Percentiles rank a stretch among this genome's conserved stretches.
phyloP scores from a whole-genome alignment of 139 green algal genomes.

The Pleodorina starrii region DNA sequence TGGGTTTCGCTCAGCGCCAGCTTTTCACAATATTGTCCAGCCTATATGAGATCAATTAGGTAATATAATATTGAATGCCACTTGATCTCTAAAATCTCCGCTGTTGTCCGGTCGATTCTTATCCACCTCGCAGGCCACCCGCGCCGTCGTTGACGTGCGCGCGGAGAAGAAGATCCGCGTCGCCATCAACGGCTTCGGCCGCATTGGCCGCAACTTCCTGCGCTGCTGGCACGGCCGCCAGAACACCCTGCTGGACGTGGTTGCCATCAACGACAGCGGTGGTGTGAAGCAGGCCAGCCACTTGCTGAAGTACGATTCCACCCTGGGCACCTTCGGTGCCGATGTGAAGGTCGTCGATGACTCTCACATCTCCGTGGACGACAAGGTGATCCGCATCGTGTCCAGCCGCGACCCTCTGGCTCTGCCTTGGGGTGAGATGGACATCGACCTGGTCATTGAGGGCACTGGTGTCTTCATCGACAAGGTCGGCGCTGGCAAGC shows the following conservation, averaged over 20 bases:
- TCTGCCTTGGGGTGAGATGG: conserved; percentile 94
- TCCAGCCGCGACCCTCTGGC: conserved; percentile 95
- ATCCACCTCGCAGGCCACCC: conserved; percentile 38
- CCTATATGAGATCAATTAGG: no score
- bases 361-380: conserved; percentile 91
- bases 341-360: conserved; percentile 97
- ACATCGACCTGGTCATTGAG: conserved; percentile 98
- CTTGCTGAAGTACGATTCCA: conserved; percentile 99
- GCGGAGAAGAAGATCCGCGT: conserved; percentile 95
- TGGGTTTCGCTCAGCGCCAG: no score
- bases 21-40: no score
- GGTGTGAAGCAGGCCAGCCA: conserved; percentile 97
- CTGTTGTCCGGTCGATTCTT: no score
- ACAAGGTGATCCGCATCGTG: conserved; percentile 96
- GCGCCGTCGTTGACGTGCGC: conserved; percentile 55
- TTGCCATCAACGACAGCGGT: conserved; percentile 97
- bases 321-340: conserved; percentile 95
- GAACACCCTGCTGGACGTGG: conserved; percentile 89
- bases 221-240: conserved; percentile 89
- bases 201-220: conserved; percentile 97
- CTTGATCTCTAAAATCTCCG: no score
- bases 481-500: conserved; percentile 91
- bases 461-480: conserved; percentile 97
- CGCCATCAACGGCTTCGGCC: conserved; percentile 99
- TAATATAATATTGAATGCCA: no score